Evolutionary conservation across 1,284 basidiomycete species (phyloP), one percentile per base, ranked within the genome.

Genomic region (Thelephora terrestris): DNA sequence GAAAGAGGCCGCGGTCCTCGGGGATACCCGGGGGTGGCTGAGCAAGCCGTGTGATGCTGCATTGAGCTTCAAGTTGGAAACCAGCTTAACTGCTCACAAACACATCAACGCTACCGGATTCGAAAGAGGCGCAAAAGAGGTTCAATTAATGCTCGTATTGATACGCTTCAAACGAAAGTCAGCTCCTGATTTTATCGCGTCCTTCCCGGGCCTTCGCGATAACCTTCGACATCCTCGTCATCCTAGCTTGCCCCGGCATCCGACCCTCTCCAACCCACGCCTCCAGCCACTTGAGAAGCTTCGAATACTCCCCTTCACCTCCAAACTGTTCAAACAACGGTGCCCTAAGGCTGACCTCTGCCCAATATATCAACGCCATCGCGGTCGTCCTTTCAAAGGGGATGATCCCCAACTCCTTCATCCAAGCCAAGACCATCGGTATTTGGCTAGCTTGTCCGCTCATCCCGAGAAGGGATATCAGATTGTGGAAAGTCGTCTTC

Each of bases 401-500:
- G 21, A 45, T 37, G 12, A 91, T 64, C 0, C 64, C 62, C 14
- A 89, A 58, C 18, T 67, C 68, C 2, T 75, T 73, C 87, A 91
- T 91, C 86, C 89, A 92, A 5, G 76, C 79, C 2, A 94, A 66
- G 2, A 73, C 71, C n/a, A 76, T 68, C 0, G 88, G 80, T 32
- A 92, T 81, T 58, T 86, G 79, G 0, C 65, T 60, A 3, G 74
- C 67, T 1, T 69, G 70, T 1, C 63, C 61, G 38, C 73, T 71
- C 4, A 75, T 62, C 0, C 78, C 79, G 10, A 89, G 71, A 1
- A 92, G 69, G 27, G 71, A 61, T 43, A 92, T 71, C 58, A 87
- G 85, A 7, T 78, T 60, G 23, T 76, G 69, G 59, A 81, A 89
- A 12, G 74, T 71, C 17, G 55, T 56, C 40, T 71, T 67, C 38